Conservation (phyloP, 305 asterid genomes). For the Rubia peregrina region DNA sequence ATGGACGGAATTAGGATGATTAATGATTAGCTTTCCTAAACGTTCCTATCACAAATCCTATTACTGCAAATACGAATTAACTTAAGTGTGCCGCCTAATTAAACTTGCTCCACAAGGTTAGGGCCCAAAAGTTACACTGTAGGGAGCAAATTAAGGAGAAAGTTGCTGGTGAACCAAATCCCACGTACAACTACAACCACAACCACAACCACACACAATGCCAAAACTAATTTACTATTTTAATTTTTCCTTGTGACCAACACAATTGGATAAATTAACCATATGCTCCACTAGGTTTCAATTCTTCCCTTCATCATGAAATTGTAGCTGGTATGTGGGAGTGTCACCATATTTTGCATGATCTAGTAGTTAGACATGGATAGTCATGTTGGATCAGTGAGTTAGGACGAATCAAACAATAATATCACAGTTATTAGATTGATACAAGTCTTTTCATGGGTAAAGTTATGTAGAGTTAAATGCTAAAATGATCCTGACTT, state of each 20-base stretch:
- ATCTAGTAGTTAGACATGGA: no score
- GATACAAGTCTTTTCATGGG: no score
- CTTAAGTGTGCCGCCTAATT: slow-evolving; percentile 17
- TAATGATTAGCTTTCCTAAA: background rate
- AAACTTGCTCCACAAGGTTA: slow-evolving; percentile 46
- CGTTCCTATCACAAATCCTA: background rate
- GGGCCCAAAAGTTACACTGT: slow-evolving; percentile 3
- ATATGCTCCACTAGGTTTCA: no score
- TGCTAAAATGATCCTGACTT: no score
- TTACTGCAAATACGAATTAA: background rate
- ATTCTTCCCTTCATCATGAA: no score
- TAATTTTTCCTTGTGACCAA: slow-evolving; percentile 1
- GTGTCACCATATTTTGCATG: no score
- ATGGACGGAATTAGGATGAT: background rate
- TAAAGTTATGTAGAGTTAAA: no score
- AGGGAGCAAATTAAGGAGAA: background rate
- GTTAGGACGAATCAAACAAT: no score
- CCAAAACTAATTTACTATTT: background rate
- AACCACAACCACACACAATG: slow-evolving; percentile 48
- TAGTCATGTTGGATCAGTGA: no score
- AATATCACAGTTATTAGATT: no score
- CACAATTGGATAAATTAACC: slow-evolving; percentile 18
- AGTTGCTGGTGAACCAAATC: slow-evolving; percentile 73
- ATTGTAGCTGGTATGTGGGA: no score
- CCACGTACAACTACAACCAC: slow-evolving; percentile 53